Base-by-base conservation (phyloP, 306 rosid genomes). In the Trichosanthes cucumerina region DNA sequence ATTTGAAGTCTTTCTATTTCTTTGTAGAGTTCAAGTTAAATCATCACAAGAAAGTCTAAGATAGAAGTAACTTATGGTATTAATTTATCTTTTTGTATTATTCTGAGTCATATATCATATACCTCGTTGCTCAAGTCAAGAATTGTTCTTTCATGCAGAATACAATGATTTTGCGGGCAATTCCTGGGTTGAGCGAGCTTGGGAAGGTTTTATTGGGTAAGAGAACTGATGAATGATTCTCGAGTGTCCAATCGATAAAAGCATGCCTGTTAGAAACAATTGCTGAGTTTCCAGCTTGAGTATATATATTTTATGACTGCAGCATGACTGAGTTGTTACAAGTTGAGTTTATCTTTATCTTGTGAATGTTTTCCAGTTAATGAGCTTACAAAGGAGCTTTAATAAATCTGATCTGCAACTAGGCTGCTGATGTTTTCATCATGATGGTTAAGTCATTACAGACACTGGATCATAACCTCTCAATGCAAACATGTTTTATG, bases 91-190 rank as follows among this genome's bases (percentile, higher is more conserved):
- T 41, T 41, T 41, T 2, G 23, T 41, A 70, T 39, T 41, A 13
- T 50, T 33, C 28, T 28, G 16, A 34, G 36, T 28, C 44, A 26
- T 6, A 8, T 49, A 28, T 28, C 44, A 26, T 6, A 8, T 49
- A 28, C 9, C 5, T 50, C 1, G 13, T 14, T 33, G 31, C 33
- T 47, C 23, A 75, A 53, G 39, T 72, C 43, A 36, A 34, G 43
- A 12, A 26, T 57, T 18, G 36, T 5, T 44, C 47, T 76, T 41
- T 76, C 81, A 19, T 82, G 72, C 93, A 95, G 98, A 95, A 95
- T 80, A 95, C 98, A 34, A 70, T 89, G 89, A 80, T 95, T 80
- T 84, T 95, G 88, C 90, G 97, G 82, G 93, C 98, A 33, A 92
- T 95, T 84, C 98, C 96, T 1, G 98, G 98, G 71, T 80, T 95